phyloP scores from a whole-genome alignment of 805 yeast species.

The Kuraishia ogatae region DNA sequence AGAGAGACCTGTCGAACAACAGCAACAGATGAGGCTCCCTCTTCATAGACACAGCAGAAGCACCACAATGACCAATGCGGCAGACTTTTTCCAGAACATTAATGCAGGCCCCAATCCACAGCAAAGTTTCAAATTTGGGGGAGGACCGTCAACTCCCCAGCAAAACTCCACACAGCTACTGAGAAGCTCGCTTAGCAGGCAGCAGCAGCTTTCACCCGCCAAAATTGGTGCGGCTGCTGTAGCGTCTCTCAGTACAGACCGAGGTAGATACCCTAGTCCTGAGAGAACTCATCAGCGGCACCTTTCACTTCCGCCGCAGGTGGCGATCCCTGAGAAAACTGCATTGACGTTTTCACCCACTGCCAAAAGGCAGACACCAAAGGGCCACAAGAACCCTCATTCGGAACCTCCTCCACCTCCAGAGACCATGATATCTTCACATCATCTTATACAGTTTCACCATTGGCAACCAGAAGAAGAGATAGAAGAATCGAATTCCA shows the following conservation, averaged over 20 bases:
- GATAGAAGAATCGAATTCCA: neutral
- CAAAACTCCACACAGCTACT: conserved; percentile 1
- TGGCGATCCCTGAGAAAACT: conserved; percentile 22
- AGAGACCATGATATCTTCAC: conserved; percentile 11
- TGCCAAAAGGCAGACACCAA: conserved; percentile 8
- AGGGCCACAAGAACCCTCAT: conserved; percentile 4
- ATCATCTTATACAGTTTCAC: conserved; percentile 40
- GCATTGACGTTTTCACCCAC: conserved; percentile 16
- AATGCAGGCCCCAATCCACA: conserved; percentile 12
- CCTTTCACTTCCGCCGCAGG: conserved; percentile 29
- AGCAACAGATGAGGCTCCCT: neutral
- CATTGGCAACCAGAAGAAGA: conserved; percentile 34
- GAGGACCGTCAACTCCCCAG: conserved; percentile 9
- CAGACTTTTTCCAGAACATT: neutral
- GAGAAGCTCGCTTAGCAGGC: conserved; percentile 7
- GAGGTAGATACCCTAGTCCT: neutral
- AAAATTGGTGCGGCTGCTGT: conserved; percentile 69
- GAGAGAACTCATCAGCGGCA: neutral
- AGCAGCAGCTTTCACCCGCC: conserved; percentile 51
- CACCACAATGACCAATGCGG: neutral
- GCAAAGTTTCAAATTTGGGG: conserved; percentile 21
- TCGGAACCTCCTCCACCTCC: conserved; percentile 29
- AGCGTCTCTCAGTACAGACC: conserved; percentile 28
- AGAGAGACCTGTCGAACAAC: conserved; percentile 4
- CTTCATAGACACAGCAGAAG: neutral